These are phyloP conservation scores for Mortierella sp. DNA, from an alignment of 371 early-diverging fungal species.

Conservation along the genomic window DNA sequence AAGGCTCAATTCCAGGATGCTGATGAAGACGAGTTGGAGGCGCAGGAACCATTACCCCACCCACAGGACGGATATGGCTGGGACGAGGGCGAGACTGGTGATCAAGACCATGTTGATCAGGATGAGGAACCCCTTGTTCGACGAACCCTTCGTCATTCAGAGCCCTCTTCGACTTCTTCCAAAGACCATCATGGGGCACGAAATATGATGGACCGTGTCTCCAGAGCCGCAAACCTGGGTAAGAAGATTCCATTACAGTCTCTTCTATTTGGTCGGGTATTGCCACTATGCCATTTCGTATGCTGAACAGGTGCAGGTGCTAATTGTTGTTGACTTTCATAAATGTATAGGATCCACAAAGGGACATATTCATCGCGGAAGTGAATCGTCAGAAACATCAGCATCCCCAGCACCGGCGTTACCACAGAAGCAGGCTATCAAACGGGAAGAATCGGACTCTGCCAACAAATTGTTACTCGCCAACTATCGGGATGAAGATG, in stretches of 20 bases:
- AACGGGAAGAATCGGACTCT: slow-evolving; percentile 39
- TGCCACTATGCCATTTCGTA: not conserved
- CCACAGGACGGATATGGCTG: slow-evolving; percentile 52
- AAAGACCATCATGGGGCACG: slow-evolving; percentile 17
- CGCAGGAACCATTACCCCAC: slow-evolving; percentile 10
- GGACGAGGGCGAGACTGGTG: slow-evolving; percentile 10
- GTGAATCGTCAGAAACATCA: not conserved
- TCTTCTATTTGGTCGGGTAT: not conserved
- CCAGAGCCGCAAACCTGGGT: slow-evolving; percentile 26
- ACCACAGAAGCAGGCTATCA: slow-evolving; percentile 9
- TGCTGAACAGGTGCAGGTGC: not conserved
- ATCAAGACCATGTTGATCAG: not conserved
- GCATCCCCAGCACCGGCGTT: not conserved
- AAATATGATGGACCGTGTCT: slow-evolving; percentile 28
- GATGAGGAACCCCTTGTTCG: slow-evolving; percentile 23
- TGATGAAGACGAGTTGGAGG: not conserved
- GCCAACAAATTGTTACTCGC: not conserved
- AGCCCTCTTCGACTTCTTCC: not conserved
- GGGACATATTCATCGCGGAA: not conserved
- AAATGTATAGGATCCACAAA: not conserved
- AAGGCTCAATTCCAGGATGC: slow-evolving; percentile 7
- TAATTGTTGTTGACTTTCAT: not conserved
- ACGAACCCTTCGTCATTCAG: not conserved
- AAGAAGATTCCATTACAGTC: too few relatives aligned
- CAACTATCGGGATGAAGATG: not conserved